Base-by-base conservation (phyloP, 1,284 basidiomycete species). In the Ustilago crameri region DNA sequence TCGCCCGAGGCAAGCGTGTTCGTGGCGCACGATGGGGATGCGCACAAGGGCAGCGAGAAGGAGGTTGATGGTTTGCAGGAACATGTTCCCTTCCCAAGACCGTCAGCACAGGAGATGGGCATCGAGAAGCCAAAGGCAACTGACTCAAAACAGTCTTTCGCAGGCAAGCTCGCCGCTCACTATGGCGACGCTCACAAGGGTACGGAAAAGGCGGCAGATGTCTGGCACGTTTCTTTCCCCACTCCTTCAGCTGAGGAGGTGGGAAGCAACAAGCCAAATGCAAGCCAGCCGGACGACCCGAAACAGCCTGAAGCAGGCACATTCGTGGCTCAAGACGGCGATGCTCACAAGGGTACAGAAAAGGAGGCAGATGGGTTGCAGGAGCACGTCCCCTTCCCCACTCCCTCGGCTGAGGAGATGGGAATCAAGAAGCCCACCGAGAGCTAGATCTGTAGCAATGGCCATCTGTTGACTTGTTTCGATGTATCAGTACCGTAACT, bases 361-460 rank as follows among this genome's bases (percentile, higher is more conserved):
- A 42, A 44, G 9, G 51, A 45, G 3, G 51, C 37, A 1, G 51
- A 61, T 14, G 23, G 5, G 1, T 18, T 61, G 20, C 23, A 61
- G 9, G 51, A 61, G 26, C 47, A 53, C 18, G 58, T 61, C 18
- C 58, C 58, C 4, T 54, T 61, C 46, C 58, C 58, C 8, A 61
- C 43, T 5, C 58, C 58, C 2, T 35, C n/a, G 2, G 46, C 59
- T n/a, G 35, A 61, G n/a, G 51, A 62, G 48, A 46, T 62, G 59
- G 59, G 49, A 9, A 49, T 63, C 38, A 63, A 57, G 34, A 57
- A 63, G 49, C 54, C 53, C 3, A 52, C 49, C 32, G 54, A 62
- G 47, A 51, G 42, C 14, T 54, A 32, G 40, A 26, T 23, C 30
- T n/a, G n/a, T n/a, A n/a, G n/a, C n/a, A n/a, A n/a, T n/a, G 12